These are phyloP conservation scores for Populus euphratica DNA, from an alignment of 345 rosid genomes.

Conservation along the genomic window DNA sequence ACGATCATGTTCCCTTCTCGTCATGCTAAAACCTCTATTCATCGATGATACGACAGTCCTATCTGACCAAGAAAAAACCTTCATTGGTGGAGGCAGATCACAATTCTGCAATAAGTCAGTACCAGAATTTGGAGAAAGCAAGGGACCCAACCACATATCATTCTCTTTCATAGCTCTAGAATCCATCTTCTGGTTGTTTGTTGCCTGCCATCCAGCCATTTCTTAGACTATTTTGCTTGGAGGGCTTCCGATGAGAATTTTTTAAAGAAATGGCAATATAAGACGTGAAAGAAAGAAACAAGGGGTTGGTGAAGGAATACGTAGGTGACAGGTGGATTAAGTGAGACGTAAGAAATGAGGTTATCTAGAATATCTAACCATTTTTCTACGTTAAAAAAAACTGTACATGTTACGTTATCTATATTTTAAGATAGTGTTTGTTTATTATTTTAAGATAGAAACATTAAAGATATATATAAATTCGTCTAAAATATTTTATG, in stretches of 20 bases:
- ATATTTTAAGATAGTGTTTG: too few species aligned
- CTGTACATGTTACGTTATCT: neutral
- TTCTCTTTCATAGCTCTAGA: conserved; percentile 9
- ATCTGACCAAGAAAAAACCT: conserved; percentile 39
- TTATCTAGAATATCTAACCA: neutral
- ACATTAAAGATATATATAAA: too few species aligned
- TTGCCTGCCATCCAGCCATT: conserved; percentile 23
- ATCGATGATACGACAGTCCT: conserved; percentile 17
- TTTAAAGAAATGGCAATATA: neutral
- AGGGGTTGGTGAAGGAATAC: conserved; percentile 13
- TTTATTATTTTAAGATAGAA: too few species aligned
- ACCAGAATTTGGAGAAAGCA: conserved; percentile 16
- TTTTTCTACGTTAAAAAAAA: neutral
- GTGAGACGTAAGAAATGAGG: neutral
- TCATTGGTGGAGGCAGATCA: conserved; percentile 55
- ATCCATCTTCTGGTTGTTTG: conserved; percentile 10
- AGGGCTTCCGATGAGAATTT: neutral
- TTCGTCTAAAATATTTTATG: too few species aligned
- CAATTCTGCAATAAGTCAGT: conserved; percentile 37
- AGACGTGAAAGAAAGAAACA: conserved; percentile 7
- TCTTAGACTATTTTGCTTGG: neutral
- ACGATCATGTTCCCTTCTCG: neutral
- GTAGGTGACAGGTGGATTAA: too few species aligned
- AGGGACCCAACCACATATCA: conserved; percentile 25
- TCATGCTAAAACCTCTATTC: conserved; percentile 15